Evolutionary conservation across 2,329 filamentous ascomycete species (phyloP), one percentile per base, ranked within the genome.

Genomic region (Colletotrichum tropicicola): DNA sequence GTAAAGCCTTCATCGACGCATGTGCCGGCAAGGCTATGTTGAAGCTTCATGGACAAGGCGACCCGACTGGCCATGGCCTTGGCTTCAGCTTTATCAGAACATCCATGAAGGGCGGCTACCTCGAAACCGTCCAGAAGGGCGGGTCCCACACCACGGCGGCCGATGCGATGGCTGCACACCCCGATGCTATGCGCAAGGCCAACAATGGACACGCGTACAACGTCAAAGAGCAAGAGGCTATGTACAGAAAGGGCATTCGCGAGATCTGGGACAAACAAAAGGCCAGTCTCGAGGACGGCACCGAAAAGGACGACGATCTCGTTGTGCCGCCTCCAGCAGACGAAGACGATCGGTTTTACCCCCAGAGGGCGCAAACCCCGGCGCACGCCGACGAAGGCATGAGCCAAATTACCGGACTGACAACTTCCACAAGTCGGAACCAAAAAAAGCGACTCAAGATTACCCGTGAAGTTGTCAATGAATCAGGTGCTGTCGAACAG

Each of bases 71-170:
- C 23, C 92, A 94, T 72, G 96, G 96, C 2, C 89, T 98, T 65
- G 96, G 93, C 3, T 97, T 98, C 82, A 98, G 93, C 75, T 98
- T 99, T 77, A 94, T 99, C 77, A 94, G 96, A 74, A 98, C 94
- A 0, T 97, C 93, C 1, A 99, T 99, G 96, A 99, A 99, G 79
- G 96, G 96, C 67, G 96, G 96, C 0, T 99, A 89, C 66, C 87
- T 98, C 77, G 93, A 94, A 73, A 91, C 94, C 19, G 87, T 97
- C 25, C 87, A 88, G 60, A 70, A 72, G 58, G 70, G 79, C 64
- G 88, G 88, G 2, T 87, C 88, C 3, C 78, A 87, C 39, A 86
- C 88, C 7, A 90, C 88, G 3, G 89, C 88, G 9, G 94, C 93
- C 19, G 93, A 97, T 76, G 94, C 93, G 73, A 92, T 94, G 66